phyloP scores from a whole-genome alignment of 345 rosid genomes.

The Eucalyptus pauciflora region DNA sequence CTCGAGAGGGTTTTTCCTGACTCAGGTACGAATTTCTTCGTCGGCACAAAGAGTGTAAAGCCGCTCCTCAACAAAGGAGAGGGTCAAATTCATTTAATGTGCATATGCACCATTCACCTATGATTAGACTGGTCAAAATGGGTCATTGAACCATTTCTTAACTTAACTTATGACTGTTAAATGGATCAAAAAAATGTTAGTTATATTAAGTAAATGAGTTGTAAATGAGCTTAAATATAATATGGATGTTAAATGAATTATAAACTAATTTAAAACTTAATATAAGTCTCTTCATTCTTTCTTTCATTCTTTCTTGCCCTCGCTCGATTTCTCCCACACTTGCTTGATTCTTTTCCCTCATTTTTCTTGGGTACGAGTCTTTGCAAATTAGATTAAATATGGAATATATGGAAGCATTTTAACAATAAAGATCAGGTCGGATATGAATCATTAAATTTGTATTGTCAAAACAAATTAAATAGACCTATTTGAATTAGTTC shows the following conservation, averaged over 20 bases:
- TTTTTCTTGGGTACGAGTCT: too few species aligned
- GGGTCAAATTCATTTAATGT: neutral
- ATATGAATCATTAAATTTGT: too few species aligned
- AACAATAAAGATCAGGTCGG: too few species aligned
- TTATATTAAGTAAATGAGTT: too few species aligned
- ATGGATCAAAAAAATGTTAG: too few species aligned
- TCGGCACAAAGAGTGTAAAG: neutral
- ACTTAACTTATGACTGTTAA: neutral
- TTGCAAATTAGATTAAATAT: too few species aligned
- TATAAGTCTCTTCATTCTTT: neutral
- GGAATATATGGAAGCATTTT: too few species aligned
- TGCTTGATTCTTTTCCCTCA: too few species aligned
- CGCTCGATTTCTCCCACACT: neutral
- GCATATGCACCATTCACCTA: neutral
- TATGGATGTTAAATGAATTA: too few species aligned
- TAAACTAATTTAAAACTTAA: neutral
- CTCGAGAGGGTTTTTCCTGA: neutral
- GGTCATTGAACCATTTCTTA: neutral
- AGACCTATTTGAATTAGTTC: accelerated
- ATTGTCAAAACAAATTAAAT: too few species aligned
- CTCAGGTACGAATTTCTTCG: neutral
- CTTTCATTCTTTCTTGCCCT: neutral
- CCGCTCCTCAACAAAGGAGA: neutral
- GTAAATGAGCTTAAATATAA: too few species aligned
- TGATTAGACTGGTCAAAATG: neutral